phyloP scores from a whole-genome alignment of 164 flowering plant species.

The Tetracentron sinense region DNA sequence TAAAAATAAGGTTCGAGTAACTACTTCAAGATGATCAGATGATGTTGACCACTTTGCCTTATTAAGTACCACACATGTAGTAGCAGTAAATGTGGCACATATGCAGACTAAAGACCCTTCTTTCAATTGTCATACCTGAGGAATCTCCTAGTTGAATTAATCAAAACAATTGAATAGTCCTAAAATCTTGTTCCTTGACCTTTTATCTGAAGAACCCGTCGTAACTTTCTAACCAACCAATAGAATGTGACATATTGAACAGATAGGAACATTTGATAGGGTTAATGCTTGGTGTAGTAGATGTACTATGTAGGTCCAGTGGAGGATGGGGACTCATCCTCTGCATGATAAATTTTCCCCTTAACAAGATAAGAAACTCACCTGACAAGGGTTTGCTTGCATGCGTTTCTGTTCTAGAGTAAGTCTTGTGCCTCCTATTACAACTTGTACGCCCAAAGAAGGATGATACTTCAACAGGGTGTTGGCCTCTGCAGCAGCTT shows the following conservation, averaged over 20 bases:
- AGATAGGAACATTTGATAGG: neutral
- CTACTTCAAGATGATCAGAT: neutral
- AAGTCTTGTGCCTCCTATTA: slow-evolving; percentile 91
- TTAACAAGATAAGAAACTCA: slow-evolving; percentile 17
- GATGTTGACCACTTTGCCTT: too few relatives aligned
- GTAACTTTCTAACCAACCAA: neutral
- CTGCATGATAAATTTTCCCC: slow-evolving; percentile 1
- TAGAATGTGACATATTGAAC: neutral
- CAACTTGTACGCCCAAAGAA: slow-evolving; percentile 93
- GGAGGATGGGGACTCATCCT: neutral
- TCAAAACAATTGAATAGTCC: neutral
- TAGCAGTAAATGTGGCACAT: neutral
- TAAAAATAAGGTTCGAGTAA: neutral
- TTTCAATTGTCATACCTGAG: neutral
- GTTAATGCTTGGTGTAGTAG: too few relatives aligned
- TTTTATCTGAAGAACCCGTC: neutral
- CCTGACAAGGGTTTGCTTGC: slow-evolving; percentile 97
- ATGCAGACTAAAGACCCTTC: neutral
- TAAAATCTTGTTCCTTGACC: neutral
- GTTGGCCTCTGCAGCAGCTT: slow-evolving; percentile 86
- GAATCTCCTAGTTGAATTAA: neutral
- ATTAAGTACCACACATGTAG: too few relatives aligned
- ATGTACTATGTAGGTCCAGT: neutral
- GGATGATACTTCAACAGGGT: slow-evolving; percentile 86
- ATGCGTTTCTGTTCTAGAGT: slow-evolving; percentile 80